Base-by-base conservation (phyloP, 257 asterid species). In the Solanum virginianum region DNA sequence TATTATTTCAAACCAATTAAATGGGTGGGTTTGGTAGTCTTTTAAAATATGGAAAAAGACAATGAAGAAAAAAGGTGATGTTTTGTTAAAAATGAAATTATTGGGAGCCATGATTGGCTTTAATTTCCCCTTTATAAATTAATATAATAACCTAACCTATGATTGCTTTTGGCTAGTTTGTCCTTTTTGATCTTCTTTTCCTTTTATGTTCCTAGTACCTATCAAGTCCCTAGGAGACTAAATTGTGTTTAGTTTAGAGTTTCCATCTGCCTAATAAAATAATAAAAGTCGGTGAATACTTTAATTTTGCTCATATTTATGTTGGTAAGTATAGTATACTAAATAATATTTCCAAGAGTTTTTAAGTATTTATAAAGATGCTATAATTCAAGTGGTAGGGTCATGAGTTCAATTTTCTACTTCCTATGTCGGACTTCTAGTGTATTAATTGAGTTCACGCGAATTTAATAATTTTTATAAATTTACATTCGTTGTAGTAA, bases 21-120 rank as follows among this genome's bases (percentile, higher is more conserved):
- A 86, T 90, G 90, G 90, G 86, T 49, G 69, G 88, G 39, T 75
- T 75, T 75, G 82, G 41, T 49, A 24, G 81, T 24, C 8, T 75
- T 88, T 87, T 90, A 90, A 83, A 85, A 74, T 13, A n/a, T 45
- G 54, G 39, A 55, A 49, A 83, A 85, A 57, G 84, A 84, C 87
- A 88, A 75, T 45, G 62, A 66, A 22, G 80, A 24, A 81, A 82
- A 82, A 87, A 80, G 74, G 24, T 47, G 43, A 36, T 13, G 56
- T 22, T 72, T 72, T n/a, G 41, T 75, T 13, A 43, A 82, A 60
- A 59, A 41, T 18, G 66, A 51, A 75, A 83, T 85, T 68, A 84
- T 87, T 84, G 83, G 75, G 39, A 53, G 36, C 41, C 10, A 84
- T 82, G 85, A 49, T 80, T 84, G 55, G 80, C 84, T 82, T 88